Conservation (phyloP, 495 filamentous ascomycete species). For the Coniosporium apollinis region DNA sequence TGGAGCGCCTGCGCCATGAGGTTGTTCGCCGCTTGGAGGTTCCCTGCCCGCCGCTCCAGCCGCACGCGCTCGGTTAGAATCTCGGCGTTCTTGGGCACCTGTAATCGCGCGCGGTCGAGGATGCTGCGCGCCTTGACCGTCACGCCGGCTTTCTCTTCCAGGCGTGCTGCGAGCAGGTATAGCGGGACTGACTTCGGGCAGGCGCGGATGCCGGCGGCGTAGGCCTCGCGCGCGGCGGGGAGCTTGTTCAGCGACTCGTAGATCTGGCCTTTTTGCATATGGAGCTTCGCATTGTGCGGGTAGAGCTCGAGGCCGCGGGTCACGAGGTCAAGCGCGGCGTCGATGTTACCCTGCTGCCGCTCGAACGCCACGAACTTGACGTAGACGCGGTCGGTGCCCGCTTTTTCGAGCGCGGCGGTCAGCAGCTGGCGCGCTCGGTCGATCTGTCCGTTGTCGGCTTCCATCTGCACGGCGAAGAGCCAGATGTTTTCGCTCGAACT, state of each 20-base stretch:
- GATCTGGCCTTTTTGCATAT: constrained; percentile 98
- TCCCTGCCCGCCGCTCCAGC: constrained; percentile 77
- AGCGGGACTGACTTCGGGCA: constrained; percentile 69
- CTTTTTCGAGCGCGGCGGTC: constrained; percentile 61
- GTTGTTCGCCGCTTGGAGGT: constrained; percentile 64
- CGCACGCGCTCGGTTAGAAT: constrained; percentile 87
- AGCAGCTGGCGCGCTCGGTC: constrained; percentile 70
- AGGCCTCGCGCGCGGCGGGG: constrained; percentile 80
- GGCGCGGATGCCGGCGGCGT: constrained; percentile 72
- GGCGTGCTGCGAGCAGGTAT: constrained; percentile 71
- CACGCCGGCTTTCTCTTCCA: constrained; percentile 73
- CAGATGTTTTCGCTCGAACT: constrained; percentile 97
- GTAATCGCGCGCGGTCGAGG: constrained; percentile 76
- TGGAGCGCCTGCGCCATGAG: constrained; percentile 87
- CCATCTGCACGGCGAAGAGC: constrained; percentile 85
- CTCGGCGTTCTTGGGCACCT: constrained; percentile 65
- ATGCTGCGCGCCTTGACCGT: constrained; percentile 83
- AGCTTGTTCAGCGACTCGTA: constrained; percentile 66
- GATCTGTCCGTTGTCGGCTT: constrained; percentile 68
- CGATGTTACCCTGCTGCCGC: constrained; percentile 58
- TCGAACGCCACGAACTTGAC: constrained; percentile 89
- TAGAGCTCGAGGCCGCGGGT: constrained; percentile 79
- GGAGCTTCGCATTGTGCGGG: constrained; percentile 72
- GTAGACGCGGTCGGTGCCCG: constrained; percentile 90
- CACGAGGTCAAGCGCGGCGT: constrained; percentile 70